phyloP scores from a whole-genome alignment of 1,284 basidiomycete genomes.

The Sanguinoderma infundibulare region DNA sequence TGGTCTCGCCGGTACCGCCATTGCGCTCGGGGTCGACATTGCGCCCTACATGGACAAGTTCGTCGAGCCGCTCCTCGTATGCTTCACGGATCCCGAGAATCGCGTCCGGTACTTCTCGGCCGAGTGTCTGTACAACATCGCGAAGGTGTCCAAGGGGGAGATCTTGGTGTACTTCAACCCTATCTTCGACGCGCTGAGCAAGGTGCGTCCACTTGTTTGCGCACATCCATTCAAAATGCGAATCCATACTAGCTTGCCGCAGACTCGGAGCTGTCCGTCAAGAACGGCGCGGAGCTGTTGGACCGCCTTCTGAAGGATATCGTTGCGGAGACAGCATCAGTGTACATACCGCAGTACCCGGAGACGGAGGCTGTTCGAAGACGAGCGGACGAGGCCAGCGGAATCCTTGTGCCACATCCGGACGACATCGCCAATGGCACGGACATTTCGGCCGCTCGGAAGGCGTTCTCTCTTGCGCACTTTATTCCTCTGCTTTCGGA shows the following conservation, averaged over 20 bases:
- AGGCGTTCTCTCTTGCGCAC: slow-evolving; percentile 91
- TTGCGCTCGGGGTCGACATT: slow-evolving; percentile 92
- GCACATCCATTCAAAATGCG: slow-evolving; percentile 4
- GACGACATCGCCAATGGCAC: slow-evolving; percentile 54
- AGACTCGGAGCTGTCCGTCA: slow-evolving; percentile 95
- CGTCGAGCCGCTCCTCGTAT: slow-evolving; percentile 88
- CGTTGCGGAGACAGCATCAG: slow-evolving; percentile 94
- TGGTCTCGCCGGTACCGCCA: slow-evolving; percentile 94
- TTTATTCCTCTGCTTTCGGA: slow-evolving; percentile 96
- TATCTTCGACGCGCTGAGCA: slow-evolving; percentile 96
- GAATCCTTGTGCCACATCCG: slow-evolving; percentile 67
- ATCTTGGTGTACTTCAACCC: slow-evolving; percentile 98
- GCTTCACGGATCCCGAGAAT: slow-evolving; percentile 95
- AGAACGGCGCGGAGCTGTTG: slow-evolving; percentile 98
- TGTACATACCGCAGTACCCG: slow-evolving; percentile 90
- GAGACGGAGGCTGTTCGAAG: slow-evolving; percentile 74
- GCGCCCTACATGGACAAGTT: slow-evolving; percentile 95
- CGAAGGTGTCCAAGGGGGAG: slow-evolving; percentile 98
- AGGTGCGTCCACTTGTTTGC: slow-evolving; percentile 58
- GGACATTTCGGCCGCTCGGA: slow-evolving; percentile 52
- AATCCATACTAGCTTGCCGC: slow-evolving; percentile 78
- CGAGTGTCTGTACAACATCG: slow-evolving; percentile 98
- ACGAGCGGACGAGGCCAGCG: slow-evolving; percentile 39
- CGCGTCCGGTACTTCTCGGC: slow-evolving; percentile 97
- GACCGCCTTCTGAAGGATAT: slow-evolving; percentile 98